Evolutionary conservation across 2,329 filamentous ascomycete genomes (phyloP), one percentile per base, ranked within the genome.

Genomic region (Diplodia intermedia): DNA sequence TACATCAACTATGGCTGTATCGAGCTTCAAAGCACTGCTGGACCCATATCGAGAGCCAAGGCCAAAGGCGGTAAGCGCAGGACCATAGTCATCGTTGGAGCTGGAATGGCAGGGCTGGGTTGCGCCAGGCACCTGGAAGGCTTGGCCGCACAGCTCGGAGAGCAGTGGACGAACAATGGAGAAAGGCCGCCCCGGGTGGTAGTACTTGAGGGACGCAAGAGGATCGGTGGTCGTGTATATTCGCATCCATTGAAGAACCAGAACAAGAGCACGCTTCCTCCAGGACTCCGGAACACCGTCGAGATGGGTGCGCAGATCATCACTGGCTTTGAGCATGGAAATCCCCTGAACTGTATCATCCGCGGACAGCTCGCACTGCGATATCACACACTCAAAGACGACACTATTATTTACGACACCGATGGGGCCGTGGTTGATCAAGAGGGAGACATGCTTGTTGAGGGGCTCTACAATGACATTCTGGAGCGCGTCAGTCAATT

Each of bases 251-350:
- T 90, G 69, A 82, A 81, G 83, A 85, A 88, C 82, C 81, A 90
- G 82, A 78, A 86, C 77, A 79, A 83, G 67, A 76, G 83, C 75
- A 79, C 81, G 71, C 72, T 88, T 76, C 80, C 84, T 76, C 74
- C 83, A 71, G 76, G 83, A 79, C 87, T 85, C 77, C 86, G 80
- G 62, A 91, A 90, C 75, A 98, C 94, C 23, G 95, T 93, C 38
- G 95, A 99, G 78, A 96, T 97, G 89, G 95, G 95, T 33, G 95
- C 94, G 67, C 97, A 99, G 85, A 98, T 99, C 69, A 93, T 99
- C 70, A 97, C 96, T 40, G 95, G 95, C 0, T 99, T 98, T 77
- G 93, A 98, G 72, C 88, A 92, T 71, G 96, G 96, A 20, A 99
- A 99, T 73, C 95, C 95, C 5, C 82, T 99, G 73, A 96, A 97